Base-by-base conservation (phyloP, 805 yeast genomes). In the Kodamaea hsintzibuensis region DNA sequence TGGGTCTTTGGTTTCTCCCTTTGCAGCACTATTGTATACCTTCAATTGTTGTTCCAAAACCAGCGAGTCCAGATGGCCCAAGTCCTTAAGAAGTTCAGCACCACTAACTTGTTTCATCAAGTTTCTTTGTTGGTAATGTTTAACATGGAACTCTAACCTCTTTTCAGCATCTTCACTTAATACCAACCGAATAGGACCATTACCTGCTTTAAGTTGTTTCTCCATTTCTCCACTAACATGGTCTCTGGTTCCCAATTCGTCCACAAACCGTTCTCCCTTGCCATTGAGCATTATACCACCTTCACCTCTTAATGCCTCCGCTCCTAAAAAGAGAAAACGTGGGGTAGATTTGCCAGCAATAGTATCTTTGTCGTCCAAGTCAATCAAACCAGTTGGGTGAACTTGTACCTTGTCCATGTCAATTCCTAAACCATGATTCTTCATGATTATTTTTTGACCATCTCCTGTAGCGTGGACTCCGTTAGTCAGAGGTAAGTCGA, bases 371-470 rank as follows among this genome's bases (percentile, higher is more conserved):
- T 81, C 83, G 48, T 68, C 62, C 52, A 70, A 66, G 56, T 80
- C 82, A 52, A 84, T 79, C 57, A 84, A 76, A 0, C 88, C 89
- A 3, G 88, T 84, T 7, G 89, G 89, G 59, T 84, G 88, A 19
- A 84, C 85, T 64, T 84, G 89, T 44, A 84, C 83, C 62, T 83
- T 81, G 52, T 84, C 87, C 75, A 84, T 69, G 63, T 84, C 88
- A 52, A 84, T 75, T n/a, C 82, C 81, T 38, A 74, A 67, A 9
- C 84, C 88, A 7, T 82, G 76, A 52, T 79, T 71, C 47, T 72
- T 73, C 67, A 80, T 70, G 58, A 82, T 72, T 57, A 83, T 74
- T 57, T 81, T 81, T 54, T 82, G 84, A 2, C 88, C 87, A 62
- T 84, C 88, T 2, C 87, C 85, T 8, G 86, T 81, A 12, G 86